Conservation (phyloP, 345 rosid genomes). For the Capsella bursapastoris region DNA sequence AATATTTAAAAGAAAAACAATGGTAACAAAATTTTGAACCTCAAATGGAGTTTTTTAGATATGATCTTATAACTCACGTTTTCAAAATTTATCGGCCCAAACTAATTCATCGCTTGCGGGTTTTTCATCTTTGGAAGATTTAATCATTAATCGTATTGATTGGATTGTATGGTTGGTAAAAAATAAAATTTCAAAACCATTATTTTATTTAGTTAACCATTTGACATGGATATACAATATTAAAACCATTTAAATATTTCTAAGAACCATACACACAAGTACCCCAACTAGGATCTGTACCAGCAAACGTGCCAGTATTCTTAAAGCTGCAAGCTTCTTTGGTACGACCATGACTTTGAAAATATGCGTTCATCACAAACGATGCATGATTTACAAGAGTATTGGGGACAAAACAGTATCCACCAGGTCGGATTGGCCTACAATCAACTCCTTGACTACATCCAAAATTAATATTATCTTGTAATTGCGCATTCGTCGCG, state of each 20-base stretch:
- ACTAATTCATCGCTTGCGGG: too few species aligned
- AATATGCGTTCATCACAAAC: neutral
- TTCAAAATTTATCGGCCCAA: too few species aligned
- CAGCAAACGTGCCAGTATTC: neutral
- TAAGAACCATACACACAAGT: neutral
- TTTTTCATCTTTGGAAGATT: too few species aligned
- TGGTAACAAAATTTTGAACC: too few species aligned
- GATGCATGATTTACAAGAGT: neutral
- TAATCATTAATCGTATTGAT: too few species aligned
- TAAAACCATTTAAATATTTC: neutral
- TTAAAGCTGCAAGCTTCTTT: neutral
- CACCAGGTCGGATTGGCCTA: neutral
- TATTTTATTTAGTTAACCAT: neutral
- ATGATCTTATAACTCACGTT: too few species aligned
- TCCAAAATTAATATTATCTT: neutral
- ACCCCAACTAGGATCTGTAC: neutral
- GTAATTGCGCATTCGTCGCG: neutral
- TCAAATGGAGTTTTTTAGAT: too few species aligned
- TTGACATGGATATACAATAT: neutral
- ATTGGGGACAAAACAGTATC: neutral
- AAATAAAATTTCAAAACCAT: neutral
- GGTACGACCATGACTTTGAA: neutral
- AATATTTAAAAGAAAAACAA: too few species aligned
- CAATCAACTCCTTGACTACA: neutral
- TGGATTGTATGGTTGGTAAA: too few species aligned